These are phyloP conservation scores for Tilletia caries DNA, from an alignment of 1,284 basidiomycete genomes.

Conservation along the genomic window DNA sequence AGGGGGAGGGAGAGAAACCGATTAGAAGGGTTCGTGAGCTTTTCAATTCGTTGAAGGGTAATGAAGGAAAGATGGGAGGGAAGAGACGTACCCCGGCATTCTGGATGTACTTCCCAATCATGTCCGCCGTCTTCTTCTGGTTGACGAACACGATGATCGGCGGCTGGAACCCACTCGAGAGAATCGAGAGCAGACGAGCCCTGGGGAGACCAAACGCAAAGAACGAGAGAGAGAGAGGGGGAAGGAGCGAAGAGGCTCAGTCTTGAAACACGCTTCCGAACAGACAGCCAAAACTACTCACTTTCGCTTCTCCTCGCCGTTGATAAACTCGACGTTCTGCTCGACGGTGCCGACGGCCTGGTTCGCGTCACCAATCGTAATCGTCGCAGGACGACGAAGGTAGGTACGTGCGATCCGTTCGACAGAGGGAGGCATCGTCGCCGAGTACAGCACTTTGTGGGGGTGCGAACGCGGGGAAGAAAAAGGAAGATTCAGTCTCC, in stretches of 20 bases:
- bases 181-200: conserved; percentile 78
- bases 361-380: conserved; percentile 95
- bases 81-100: conserved; percentile 62
- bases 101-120: conserved; percentile 85
- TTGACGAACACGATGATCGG: conserved; percentile 99
- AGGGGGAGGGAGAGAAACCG: background rate
- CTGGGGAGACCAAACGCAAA: too few relatives aligned
- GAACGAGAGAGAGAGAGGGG: background rate
- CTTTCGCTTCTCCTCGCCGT: conserved; percentile 91
- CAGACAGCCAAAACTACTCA: conserved; percentile 54
- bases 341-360: conserved; percentile 97
- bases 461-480: conserved; percentile 44
- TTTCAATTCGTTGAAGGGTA: too few relatives aligned
- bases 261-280: background rate
- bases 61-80: conserved; percentile 6
- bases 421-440: conserved; percentile 95
- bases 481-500: background rate
- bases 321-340: conserved; percentile 89
- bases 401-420: conserved; percentile 92
- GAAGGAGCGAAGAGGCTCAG: background rate
- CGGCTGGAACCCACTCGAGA: conserved; percentile 76
- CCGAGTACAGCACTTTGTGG: conserved; percentile 77
- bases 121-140: conserved; percentile 97
- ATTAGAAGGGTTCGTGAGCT: conserved; percentile 4
- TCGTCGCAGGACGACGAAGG: conserved; percentile 82